Conservation (phyloP, 2,329 filamentous ascomycete genomes). For the Furcasterigmium furcatum region DNA sequence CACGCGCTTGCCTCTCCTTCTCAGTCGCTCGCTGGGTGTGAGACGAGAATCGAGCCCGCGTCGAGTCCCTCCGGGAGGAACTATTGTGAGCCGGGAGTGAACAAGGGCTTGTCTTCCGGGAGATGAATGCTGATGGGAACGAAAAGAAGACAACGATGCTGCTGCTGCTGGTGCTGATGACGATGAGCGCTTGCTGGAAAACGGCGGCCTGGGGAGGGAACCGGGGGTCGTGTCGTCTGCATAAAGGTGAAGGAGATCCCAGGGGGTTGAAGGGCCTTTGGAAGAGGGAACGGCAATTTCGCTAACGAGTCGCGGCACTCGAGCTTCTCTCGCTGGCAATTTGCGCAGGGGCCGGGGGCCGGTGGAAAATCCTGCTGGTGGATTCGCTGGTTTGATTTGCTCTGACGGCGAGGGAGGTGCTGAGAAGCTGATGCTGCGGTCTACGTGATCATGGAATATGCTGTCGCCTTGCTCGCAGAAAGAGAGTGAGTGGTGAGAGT, state of each 20-base stretch:
- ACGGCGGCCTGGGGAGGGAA: background rate
- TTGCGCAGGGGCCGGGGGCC: constrained; percentile 19
- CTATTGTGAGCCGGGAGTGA: too few species aligned
- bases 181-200: too few species aligned
- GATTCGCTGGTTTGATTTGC: constrained; percentile 3
- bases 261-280: constrained; percentile 20
- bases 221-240: constrained; percentile 22
- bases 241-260: constrained; percentile 25
- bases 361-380: constrained; percentile 3
- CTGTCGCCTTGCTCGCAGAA: background rate
- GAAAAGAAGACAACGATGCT: background rate
- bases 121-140: background rate
- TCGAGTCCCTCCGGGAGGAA: too few species aligned
- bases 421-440: too few species aligned
- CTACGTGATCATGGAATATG: too few species aligned
- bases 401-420: background rate
- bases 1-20: too few species aligned
- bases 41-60: too few species aligned
- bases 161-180: too few species aligned
- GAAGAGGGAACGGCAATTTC: constrained; percentile 28
- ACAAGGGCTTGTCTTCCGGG: background rate
- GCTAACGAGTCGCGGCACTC: constrained; percentile 30
- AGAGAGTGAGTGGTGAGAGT: background rate
- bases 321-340: constrained; percentile 21
- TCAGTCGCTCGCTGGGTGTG: too few species aligned